Percentiles rank a stretch among this genome's conserved stretches.
phyloP scores from a whole-genome alignment of 2,329 filamentous ascomycete genomes.

The Cladophialophora carrionii region DNA sequence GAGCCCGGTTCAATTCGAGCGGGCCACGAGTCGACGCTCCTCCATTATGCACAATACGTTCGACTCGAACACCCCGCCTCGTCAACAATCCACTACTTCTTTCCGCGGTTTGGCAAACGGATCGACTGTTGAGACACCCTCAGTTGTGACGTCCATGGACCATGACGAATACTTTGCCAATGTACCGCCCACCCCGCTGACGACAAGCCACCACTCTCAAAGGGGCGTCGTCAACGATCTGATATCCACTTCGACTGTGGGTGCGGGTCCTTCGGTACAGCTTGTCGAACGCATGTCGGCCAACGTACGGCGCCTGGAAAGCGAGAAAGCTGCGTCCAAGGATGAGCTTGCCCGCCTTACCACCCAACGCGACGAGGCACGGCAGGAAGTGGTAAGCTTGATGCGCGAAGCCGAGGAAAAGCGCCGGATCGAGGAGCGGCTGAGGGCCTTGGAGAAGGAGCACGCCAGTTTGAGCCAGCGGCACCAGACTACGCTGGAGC shows the following conservation, averaged over 20 bases:
- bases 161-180: conserved; percentile 52
- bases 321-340: conserved; percentile 83
- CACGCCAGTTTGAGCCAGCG: conserved; percentile 71
- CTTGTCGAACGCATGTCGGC: conserved; percentile 95
- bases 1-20: conserved; percentile 41
- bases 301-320: conserved; percentile 85
- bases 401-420: conserved; percentile 84
- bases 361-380: conserved; percentile 85
- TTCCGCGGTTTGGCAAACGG: conserved; percentile 47
- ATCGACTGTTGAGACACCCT: conserved; percentile 49
- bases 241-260: conserved; percentile 84
- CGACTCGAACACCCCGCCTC: conserved; percentile 46
- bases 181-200: conserved; percentile 44
- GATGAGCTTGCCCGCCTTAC: conserved; percentile 82
- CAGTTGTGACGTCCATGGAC: conserved; percentile 53
- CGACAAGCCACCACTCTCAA: conserved; percentile 44
- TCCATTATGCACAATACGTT: conserved; percentile 43
- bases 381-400: conserved; percentile 84
- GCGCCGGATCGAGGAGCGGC: conserved; percentile 61
- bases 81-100: conserved; percentile 54
- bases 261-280: conserved; percentile 88
- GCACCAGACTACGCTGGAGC: conserved; percentile 89
- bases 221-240: conserved; percentile 75
- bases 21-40: conserved; percentile 48
- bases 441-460: conserved; percentile 68